Percentiles rank a stretch among this genome's conserved stretches.
These are phyloP conservation scores for Pneumocystis wakefieldiae DNA, from an alignment of 1,139 yeast species.

Conservation along the genomic window DNA sequence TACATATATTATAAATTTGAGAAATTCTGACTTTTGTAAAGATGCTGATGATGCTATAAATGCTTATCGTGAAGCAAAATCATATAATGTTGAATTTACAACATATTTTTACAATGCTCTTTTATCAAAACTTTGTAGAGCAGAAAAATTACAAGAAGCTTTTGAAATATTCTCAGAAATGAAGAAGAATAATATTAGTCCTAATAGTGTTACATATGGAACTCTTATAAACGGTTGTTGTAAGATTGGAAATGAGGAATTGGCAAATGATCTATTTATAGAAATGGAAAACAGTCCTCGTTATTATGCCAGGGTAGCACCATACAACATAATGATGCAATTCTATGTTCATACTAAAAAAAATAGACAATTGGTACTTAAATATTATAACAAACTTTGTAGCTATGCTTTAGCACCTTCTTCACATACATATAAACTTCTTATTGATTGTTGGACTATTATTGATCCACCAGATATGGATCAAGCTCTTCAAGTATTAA, in stretches of 20 bases:
- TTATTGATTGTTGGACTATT: conserved; percentile 27
- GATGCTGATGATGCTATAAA: conserved; percentile 25
- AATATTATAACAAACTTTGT: conserved; percentile 22
- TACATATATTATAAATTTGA: conserved; percentile 21
- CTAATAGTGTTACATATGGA: conserved; percentile 27
- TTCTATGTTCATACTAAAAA: conserved; percentile 25
- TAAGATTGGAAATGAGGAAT: conserved; percentile 25
- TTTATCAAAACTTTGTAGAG: conserved; percentile 26
- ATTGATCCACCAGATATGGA: conserved; percentile 24
- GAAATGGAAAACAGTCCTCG: conserved; percentile 25
- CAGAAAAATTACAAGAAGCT: conserved; percentile 25
- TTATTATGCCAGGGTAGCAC: conserved; percentile 26
- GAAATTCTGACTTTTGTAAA: conserved; percentile 20
- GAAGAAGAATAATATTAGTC: conserved; percentile 20
- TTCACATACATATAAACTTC: conserved; percentile 27
- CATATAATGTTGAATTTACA: conserved; percentile 20
- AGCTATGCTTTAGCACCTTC: conserved; percentile 23
- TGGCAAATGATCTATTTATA: conserved; percentile 23
- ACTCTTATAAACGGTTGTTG: conserved; percentile 29
- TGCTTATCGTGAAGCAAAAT: conserved; percentile 26
- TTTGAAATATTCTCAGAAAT: conserved; percentile 23
- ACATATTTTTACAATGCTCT: conserved; percentile 28
- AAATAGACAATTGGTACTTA: conserved; percentile 24
- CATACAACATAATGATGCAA: conserved; percentile 29
- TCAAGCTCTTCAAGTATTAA: conserved; percentile 26